Conservation (phyloP, 805 yeast genomes). For the Sugiyamaella valdiviana region DNA sequence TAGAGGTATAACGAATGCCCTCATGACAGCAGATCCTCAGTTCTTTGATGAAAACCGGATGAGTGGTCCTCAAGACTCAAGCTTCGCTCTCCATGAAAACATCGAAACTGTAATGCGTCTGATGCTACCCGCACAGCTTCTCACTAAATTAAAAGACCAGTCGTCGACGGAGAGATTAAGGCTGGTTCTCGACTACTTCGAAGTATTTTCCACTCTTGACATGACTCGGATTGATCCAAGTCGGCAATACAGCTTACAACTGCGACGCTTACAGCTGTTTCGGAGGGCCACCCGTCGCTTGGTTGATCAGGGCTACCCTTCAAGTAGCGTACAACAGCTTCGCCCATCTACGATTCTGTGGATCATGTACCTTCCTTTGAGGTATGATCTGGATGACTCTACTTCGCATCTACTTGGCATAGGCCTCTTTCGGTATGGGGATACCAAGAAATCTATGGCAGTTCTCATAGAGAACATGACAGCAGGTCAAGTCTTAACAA, state of each 20-base stretch:
- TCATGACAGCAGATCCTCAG: not conserved
- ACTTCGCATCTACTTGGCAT: conserved; percentile 6
- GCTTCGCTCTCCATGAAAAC: not conserved
- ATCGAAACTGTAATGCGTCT: not conserved
- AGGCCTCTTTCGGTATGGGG: conserved; percentile 6
- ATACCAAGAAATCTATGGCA: conserved; percentile 10
- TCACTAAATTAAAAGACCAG: not conserved
- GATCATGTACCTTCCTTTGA: conserved; percentile 4
- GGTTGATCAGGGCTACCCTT: not conserved
- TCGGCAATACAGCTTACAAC: not conserved
- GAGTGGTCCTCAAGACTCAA: not conserved
- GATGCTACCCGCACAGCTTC: not conserved
- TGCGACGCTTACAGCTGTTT: not conserved
- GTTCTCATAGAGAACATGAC: conserved; percentile 15
- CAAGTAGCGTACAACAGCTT: not conserved
- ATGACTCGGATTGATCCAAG: not conserved
- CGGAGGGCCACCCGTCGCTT: not conserved
- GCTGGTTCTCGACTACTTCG: not conserved
- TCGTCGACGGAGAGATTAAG: not conserved
- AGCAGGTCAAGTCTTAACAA: not conserved
- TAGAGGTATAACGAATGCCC: not conserved
- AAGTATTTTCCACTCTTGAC: not conserved
- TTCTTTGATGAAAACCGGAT: not conserved
- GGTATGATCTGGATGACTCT: conserved; percentile 4
- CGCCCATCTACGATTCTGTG: not conserved